Conservation (phyloP, 2,329 filamentous ascomycete genomes). For the Pleoardoris graminearum region DNA sequence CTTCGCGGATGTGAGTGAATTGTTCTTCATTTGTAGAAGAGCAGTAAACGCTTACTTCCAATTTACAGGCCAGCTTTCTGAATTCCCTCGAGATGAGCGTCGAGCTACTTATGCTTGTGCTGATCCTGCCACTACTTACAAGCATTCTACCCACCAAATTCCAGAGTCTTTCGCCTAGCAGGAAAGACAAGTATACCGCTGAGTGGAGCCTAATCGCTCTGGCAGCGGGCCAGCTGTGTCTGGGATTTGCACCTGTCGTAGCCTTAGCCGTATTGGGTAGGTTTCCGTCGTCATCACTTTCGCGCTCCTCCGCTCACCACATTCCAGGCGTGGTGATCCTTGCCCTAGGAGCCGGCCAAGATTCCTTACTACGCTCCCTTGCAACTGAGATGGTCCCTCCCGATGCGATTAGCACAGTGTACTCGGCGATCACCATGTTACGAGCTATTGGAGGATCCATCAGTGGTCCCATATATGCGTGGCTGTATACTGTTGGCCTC, state of each 20-base stretch:
- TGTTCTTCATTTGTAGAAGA: neutral
- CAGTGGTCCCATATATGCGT: conserved; percentile 24
- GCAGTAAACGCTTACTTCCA: neutral
- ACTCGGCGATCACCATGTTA: conserved; percentile 27
- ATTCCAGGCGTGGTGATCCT: conserved; percentile 15
- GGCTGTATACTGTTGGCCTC: conserved; percentile 17
- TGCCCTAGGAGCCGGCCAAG: conserved; percentile 23
- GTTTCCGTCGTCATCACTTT: neutral
- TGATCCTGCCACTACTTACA: conserved; percentile 16
- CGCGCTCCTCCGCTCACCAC: neutral
- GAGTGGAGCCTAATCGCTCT: conserved; percentile 15
- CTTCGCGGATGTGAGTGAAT: conserved; percentile 21
- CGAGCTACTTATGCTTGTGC: conserved; percentile 16
- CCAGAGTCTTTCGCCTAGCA: conserved; percentile 1
- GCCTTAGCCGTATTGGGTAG: conserved; percentile 16
- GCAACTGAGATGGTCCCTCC: conserved; percentile 22
- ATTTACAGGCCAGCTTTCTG: conserved; percentile 19
- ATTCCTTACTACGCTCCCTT: conserved; percentile 23
- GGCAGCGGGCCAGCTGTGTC: conserved; percentile 14
- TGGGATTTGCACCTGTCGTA: conserved; percentile 18
- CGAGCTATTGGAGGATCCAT: conserved; percentile 22
- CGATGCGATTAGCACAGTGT: conserved; percentile 17
- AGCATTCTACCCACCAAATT: conserved; percentile 6
- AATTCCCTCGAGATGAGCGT: conserved; percentile 23
- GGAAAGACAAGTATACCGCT: conserved; percentile 15